Conservation (phyloP, 148 eudicot species). For the Persicaria maculosa region DNA sequence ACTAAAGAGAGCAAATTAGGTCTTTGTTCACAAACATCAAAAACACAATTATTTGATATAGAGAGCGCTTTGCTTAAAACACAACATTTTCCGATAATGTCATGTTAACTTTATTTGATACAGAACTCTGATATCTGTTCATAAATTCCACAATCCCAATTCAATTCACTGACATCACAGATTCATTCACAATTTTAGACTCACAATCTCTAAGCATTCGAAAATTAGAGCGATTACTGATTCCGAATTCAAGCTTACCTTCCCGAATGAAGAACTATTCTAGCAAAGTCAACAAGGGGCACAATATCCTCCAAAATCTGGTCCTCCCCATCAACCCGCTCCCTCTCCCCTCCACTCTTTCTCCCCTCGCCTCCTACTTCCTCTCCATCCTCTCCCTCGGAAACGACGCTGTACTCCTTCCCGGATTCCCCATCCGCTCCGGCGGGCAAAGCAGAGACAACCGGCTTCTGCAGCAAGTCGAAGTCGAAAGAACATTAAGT, state of each 20-base stretch:
- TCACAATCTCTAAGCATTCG: not conserved
- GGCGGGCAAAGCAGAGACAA: conserved; percentile 19
- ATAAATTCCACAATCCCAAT: not conserved
- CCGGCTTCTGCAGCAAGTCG: conserved; percentile 59
- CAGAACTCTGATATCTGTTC: conserved; percentile 45
- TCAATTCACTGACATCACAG: not conserved
- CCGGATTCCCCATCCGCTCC: conserved; percentile 13
- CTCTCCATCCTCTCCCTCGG: not conserved
- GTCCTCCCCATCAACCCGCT: conserved; percentile 81
- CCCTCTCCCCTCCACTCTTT: conserved; percentile 19
- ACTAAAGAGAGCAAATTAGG: too few relatives aligned
- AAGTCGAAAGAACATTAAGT: conserved; percentile 19
- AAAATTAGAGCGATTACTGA: not conserved
- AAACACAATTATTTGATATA: too few relatives aligned
- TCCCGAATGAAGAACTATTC: conserved; percentile 95
- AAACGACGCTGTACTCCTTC: conserved; percentile 2
- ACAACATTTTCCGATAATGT: too few relatives aligned
- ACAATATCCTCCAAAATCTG: conserved; percentile 79
- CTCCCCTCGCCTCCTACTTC: not conserved
- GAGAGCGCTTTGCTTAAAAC: too few relatives aligned
- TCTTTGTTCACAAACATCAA: too few relatives aligned
- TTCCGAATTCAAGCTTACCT: conserved; percentile 32
- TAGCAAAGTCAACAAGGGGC: conserved; percentile 82
- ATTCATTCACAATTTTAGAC: conserved; percentile 8
- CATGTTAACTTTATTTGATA: too few relatives aligned